Percentiles rank a stretch among this genome's conserved stretches.
Conservation (phyloP, 805 yeast genomes). For the Barnettozyma botsteinii region DNA sequence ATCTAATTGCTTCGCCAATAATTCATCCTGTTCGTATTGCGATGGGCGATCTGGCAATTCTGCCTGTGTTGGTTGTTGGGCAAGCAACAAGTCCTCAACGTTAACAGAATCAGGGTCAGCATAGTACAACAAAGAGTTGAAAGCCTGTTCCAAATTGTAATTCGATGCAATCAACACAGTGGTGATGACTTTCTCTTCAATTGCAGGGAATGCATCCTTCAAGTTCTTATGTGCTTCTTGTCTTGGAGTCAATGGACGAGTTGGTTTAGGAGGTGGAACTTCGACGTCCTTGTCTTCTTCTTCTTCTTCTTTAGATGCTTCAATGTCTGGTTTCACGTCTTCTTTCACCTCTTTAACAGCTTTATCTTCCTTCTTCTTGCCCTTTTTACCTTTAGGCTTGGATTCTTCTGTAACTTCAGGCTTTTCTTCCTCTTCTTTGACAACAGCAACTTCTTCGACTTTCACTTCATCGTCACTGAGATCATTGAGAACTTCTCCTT, state of each 20-base stretch:
- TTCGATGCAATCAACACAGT: constrained; percentile 83
- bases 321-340: constrained; percentile 6
- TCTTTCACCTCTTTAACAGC: constrained; percentile 4
- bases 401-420: background rate
- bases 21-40: constrained; percentile 65
- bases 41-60: constrained; percentile 26
- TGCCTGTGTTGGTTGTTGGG: constrained; percentile 34
- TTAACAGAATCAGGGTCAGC: constrained; percentile 59
- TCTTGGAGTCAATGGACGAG: constrained; percentile 59
- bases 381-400: constrained; percentile 4
- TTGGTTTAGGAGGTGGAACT: constrained; percentile 43
- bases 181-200: constrained; percentile 63
- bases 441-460: background rate
- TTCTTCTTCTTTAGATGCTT: constrained; percentile 8
- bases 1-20: constrained; percentile 75
- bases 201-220: constrained; percentile 78
- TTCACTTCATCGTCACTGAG: constrained; percentile 5
- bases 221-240: constrained; percentile 52
- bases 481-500: constrained; percentile 4
- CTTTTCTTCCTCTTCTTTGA: background rate
- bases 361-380: background rate
- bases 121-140: constrained; percentile 75
- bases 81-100: constrained; percentile 36
- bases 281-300: constrained; percentile 9
- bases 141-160: constrained; percentile 78